Base-by-base conservation (phyloP, 2,329 filamentous ascomycete genomes). In the Ascochyta viciae-villosae region DNA sequence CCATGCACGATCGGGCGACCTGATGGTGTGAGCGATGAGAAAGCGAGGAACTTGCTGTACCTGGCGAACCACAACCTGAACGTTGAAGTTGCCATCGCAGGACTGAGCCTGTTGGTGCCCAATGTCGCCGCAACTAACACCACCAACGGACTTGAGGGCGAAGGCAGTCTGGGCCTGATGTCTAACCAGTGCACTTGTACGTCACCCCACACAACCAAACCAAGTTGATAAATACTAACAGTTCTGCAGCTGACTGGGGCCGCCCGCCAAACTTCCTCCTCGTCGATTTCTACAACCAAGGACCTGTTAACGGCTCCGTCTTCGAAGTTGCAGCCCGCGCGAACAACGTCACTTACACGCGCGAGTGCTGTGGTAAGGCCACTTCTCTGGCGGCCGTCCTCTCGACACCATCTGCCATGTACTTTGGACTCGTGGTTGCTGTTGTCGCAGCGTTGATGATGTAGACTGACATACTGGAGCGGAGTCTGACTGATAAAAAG, bases 1-100 rank as follows among this genome's bases (percentile, higher is more conserved):
- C 92, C 93, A 0, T 97, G 94, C 78, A 87, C 80, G 0, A 82
- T 89, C 15, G 86, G 96, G 70, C 87, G 93, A 0, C 93, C 93
- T 0, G 91, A 91, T 0, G 80, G 84, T 33, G 77, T 96, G 50
- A 71, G 78, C 5, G 68, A 74, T 0, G 76, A 83, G 4, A 82
- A 85, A 16, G 66, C 68, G 0, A 78, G 80, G 56, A 80, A 87
- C 16, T 83, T 89, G 52, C 80, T 96, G 75, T 96, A 94, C 73
- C 83, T 97, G 68, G 86, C 90, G 66, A 98, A 97, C 76, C 93
- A 97, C 79, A 97, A 98, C 74, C 82, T 97, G 54, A 96, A 97
- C 74, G 84, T 96, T 59, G 83, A 84, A 49, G 76, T 96, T 37
- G 60, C 58, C 1, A 61, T 67, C 15, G 66, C 66, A 9, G 71